phyloP scores from a whole-genome alignment of 441 rosid genomes.

The Biscutella auriculata region DNA sequence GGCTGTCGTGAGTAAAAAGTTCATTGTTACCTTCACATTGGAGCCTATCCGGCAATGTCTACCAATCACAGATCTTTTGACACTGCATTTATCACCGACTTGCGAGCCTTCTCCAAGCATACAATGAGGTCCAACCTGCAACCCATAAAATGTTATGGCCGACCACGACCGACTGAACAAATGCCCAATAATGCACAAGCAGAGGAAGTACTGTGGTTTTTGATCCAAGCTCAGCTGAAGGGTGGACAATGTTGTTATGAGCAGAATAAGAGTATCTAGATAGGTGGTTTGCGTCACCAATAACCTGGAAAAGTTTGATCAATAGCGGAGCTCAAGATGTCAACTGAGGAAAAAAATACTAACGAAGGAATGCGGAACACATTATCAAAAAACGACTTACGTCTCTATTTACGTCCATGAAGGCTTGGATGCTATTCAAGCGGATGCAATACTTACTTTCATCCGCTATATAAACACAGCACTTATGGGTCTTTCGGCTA shows the following conservation, averaged over 20 bases:
- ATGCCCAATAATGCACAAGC: background rate
- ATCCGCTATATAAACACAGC: constrained; percentile 83
- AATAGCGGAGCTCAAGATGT: background rate
- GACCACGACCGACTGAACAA: background rate
- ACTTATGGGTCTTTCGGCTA: constrained; percentile 59
- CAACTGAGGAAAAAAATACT: background rate
- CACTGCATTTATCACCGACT: constrained; percentile 90
- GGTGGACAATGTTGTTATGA: constrained; percentile 71
- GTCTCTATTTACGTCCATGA: constrained; percentile 79
- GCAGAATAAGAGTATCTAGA: constrained; percentile 75
- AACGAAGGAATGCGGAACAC: background rate
- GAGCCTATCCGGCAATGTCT: constrained; percentile 93
- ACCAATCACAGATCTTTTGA: constrained; percentile 89
- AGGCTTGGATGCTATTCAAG: constrained; percentile 81
- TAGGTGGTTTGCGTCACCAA: constrained; percentile 73
- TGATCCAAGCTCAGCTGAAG: constrained; percentile 70
- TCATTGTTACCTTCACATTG: constrained; percentile 66
- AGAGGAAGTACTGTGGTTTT: constrained; percentile 61
- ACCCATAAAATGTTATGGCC: constrained; percentile 6
- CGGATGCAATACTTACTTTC: constrained; percentile 60
- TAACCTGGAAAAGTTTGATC: constrained; percentile 39
- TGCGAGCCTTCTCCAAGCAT: constrained; percentile 91
- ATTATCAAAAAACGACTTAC: constrained; percentile 34
- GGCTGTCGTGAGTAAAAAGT: background rate
- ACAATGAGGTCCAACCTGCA: constrained; percentile 85